phyloP scores from a whole-genome alignment of 805 yeast genomes.

The Blastobotrys attinorum region DNA sequence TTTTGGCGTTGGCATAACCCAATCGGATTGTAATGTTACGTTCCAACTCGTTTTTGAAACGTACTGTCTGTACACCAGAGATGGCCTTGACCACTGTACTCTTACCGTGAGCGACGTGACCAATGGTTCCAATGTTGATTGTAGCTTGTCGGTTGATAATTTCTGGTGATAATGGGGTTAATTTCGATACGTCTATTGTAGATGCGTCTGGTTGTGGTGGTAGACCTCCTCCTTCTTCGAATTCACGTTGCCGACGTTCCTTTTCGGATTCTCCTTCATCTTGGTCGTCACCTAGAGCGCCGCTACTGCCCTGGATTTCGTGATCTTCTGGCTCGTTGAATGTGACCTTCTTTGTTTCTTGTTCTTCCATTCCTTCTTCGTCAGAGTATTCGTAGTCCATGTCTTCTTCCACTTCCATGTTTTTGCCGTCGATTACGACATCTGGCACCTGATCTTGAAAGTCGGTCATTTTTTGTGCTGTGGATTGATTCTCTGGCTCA shows the following conservation, averaged over 20 bases:
- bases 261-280: slow-evolving; percentile 57
- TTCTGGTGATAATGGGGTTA: slow-evolving; percentile 89
- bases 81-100: slow-evolving; percentile 87
- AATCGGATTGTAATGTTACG: slow-evolving; percentile 97
- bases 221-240: slow-evolving; percentile 96
- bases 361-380: slow-evolving; percentile 28
- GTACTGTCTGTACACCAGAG: slow-evolving; percentile 97
- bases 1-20: slow-evolving; percentile 98
- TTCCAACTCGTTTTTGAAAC: slow-evolving; percentile 98
- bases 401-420: slow-evolving; percentile 40
- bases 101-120: slow-evolving; percentile 95
- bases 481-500: not conserved
- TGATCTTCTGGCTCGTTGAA: slow-evolving; percentile 61
- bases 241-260: slow-evolving; percentile 72
- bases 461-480: slow-evolving; percentile 38
- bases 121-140: slow-evolving; percentile 94
- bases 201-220: slow-evolving; percentile 94
- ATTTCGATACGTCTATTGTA: slow-evolving; percentile 49
- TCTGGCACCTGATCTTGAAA: slow-evolving; percentile 80
- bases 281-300: too few relatives aligned
- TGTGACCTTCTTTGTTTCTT: slow-evolving; percentile 62
- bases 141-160: slow-evolving; percentile 96
- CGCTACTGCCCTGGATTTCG: slow-evolving; percentile 39
- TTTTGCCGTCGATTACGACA: slow-evolving; percentile 64
- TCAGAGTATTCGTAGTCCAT: slow-evolving; percentile 36